Evolutionary conservation across 352 stramenopile species (phyloP), one percentile per base, ranked within the genome.

Genomic region (Pythium insidiosum): DNA sequence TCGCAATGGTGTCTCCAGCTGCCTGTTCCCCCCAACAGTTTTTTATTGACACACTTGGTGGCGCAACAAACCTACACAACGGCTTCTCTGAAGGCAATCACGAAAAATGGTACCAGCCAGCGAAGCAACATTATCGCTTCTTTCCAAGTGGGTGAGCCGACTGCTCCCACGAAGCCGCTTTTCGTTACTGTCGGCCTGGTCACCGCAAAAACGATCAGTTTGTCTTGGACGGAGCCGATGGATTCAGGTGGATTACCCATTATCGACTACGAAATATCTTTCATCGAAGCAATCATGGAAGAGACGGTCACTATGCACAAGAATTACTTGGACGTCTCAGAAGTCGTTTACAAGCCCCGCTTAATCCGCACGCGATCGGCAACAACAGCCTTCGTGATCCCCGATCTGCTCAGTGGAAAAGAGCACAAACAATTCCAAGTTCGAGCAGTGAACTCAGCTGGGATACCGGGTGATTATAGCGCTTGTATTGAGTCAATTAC

Each of bases 401-500:
- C 39, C 0, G 55, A 66, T 42, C 53, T 91, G 13, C 49, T 85
- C 11, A 84, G 70, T 28, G 78, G 78, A 3, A 73, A 73, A 31
- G 71, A 75, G 38, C 73, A 88, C 49, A 74, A 73, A 15, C 36
- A 82, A 19, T 78, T 88, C 35, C 68, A 73, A 34, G 54, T 88
- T 18, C 72, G 69, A 13, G 78, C 75, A 21, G 62, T 88, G 9
- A 87, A 81, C 37, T 26, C 23, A 5, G 60, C 71, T 10, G 75
- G 75, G 0, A 77, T 86, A 12, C 66, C 63, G 13, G 69, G 78
- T 0, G 58, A 66, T 0, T 84, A 75, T 26, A 76, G 71, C 15
- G 38, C 60, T 1, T 9, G 38, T 0, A 70, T 91, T 21, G 60
- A 61, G 4, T 63, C 73, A 1, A 70, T 91, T 16, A 67, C 80